Evolutionary conservation across 2,329 filamentous ascomycete genomes (phyloP), one percentile per base, ranked within the genome.

Genomic region (Coniochaeta prunicola): DNA sequence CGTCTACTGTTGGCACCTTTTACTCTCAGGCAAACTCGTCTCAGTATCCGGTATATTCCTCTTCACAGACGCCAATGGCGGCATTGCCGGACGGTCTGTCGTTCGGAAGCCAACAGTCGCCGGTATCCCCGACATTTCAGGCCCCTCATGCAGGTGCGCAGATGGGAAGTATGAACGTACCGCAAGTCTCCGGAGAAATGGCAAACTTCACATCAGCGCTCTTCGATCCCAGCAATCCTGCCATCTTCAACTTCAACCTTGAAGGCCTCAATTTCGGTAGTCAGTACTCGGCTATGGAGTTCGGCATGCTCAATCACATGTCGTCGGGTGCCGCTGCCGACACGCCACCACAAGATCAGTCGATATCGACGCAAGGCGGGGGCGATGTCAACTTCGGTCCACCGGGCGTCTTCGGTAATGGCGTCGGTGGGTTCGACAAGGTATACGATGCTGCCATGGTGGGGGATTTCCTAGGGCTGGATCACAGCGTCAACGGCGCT

Each of bases 261-360:
- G 92, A 96, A 58, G 92, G 91, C 60, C 83, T 97, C 70, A 94
- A 94, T 71, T 99, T 97, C 72, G 92, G 92, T 59, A 97, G 94
- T 70, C 91, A 96, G 64, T 99, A 97, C 69, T 93, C 92, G 61
- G 93, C 92, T 19, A 81, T 96, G 72, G 94, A 97, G 72, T 97
- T 97, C 71, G 90, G 92, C 58, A 97, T 97, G 84, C 83, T 99
- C 0, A 92, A 91, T 30, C 93, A 97, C 71, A 96, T 99, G 90
- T 91, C 91, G 60, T 91, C 90, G n/a, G 90, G 90, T 15, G 89
- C 90, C 15, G n/a, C n/a, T n/a, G 89, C 86, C n/a, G 90, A 94
- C 65, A 90, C 86, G 17, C 86, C 88, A 7, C 84, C 88, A 5
- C 85, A 85, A 58, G 90, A 94, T 60, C 70, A 72, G 7, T 73